phyloP scores from a whole-genome alignment of 2,329 filamentous ascomycete genomes.

The Atkinsonella texensis region DNA sequence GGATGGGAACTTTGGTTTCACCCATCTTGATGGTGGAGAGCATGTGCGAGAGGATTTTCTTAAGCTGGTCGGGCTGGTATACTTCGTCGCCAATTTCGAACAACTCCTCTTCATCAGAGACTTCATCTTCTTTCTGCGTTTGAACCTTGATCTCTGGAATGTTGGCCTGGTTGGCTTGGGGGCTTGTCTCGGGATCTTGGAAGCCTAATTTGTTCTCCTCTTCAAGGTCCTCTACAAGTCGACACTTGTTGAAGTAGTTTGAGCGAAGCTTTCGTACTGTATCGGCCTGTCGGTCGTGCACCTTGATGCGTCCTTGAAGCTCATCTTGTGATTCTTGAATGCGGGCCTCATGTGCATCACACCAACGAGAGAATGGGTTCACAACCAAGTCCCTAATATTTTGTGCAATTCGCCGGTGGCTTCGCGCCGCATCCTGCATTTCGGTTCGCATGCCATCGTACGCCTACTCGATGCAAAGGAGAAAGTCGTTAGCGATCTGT shows the following conservation, averaged over 20 bases:
- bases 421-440: constrained; percentile 83
- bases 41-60: constrained; percentile 81
- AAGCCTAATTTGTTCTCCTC: constrained; percentile 98
- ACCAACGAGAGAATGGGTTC: constrained; percentile 89
- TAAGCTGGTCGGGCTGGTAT: constrained; percentile 76
- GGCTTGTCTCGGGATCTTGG: constrained; percentile 68
- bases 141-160: constrained; percentile 86
- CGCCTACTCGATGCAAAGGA: constrained; percentile 41
- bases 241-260: constrained; percentile 98
- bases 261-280: constrained; percentile 84
- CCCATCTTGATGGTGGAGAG: constrained; percentile 75
- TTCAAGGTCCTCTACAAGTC: constrained; percentile 88
- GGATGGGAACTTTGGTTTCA: constrained; percentile 88
- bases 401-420: constrained; percentile 89
- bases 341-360: constrained; percentile 82
- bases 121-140: constrained; percentile 48
- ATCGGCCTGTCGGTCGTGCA: constrained; percentile 86
- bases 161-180: constrained; percentile 37
- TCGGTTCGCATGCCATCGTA: constrained; percentile 88
- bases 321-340: constrained; percentile 93
- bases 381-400: constrained; percentile 95
- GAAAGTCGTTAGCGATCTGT: constrained; percentile 9
- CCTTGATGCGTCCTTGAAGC: constrained; percentile 79
- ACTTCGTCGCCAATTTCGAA: constrained; percentile 85
- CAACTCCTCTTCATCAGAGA: constrained; percentile 59